Evolutionary conservation across 352 stramenopile genomes (phyloP).

Genomic region (Globisporangium camurandrum): DNA sequence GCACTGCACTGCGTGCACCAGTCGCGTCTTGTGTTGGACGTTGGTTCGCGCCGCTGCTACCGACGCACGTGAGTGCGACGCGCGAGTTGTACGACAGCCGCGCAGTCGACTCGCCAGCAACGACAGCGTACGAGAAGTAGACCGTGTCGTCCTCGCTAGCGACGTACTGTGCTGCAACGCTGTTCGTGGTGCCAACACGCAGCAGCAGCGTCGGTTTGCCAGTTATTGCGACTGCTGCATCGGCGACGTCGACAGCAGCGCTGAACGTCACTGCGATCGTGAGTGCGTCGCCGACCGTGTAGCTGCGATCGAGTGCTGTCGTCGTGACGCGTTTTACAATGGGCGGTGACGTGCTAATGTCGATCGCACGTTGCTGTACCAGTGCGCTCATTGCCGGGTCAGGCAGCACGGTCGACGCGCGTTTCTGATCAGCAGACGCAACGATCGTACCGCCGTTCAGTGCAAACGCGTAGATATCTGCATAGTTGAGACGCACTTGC

Average conservation of each 20-base stretch:
- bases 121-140: constrained; percentile 50
- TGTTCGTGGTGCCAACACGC: constrained; percentile 23
- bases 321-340: constrained; percentile 30
- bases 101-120: constrained; percentile 26
- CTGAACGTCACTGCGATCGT: constrained; percentile 33
- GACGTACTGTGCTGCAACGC: constrained; percentile 18
- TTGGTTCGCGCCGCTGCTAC: constrained; percentile 38
- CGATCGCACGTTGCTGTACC: constrained; percentile 11
- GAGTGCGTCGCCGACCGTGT: constrained; percentile 50
- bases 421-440: constrained; percentile 7
- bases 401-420: constrained; percentile 36
- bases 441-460: constrained; percentile 36
- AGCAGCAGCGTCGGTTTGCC: constrained; percentile 35
- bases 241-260: constrained; percentile 21
- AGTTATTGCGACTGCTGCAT: not conserved
- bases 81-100: constrained; percentile 33
- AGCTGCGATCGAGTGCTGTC: constrained; percentile 24
- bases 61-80: constrained; percentile 34
- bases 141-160: constrained; percentile 27
- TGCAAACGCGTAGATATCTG: constrained; percentile 30
- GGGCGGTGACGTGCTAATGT: constrained; percentile 29
- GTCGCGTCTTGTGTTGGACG: constrained; percentile 22
- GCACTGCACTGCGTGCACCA: constrained; percentile 15
- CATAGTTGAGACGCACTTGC: constrained; percentile 23
- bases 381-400: constrained; percentile 15